A percentile compares a stretch with the other conserved stretches of the same genome.
Evolutionary conservation across 768 basidiomycete species (phyloP).

Genomic region (Leccinum longicurvipes): DNA sequence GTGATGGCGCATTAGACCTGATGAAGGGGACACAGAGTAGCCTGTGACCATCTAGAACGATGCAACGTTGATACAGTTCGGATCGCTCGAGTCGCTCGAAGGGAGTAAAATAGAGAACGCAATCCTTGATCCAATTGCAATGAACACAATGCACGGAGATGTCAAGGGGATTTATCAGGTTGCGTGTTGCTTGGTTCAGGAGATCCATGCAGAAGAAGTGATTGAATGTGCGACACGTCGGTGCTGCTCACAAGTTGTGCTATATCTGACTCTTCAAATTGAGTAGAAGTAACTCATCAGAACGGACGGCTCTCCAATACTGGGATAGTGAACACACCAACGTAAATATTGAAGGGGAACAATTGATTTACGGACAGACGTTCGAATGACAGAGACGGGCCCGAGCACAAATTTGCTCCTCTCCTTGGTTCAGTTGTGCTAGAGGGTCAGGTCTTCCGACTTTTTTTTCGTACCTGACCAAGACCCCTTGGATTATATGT

Average conservation of each 20-base stretch:
- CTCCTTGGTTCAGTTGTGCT: neutral
- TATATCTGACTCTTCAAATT: neutral
- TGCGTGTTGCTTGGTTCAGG: neutral
- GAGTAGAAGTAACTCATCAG: neutral
- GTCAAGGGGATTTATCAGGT: neutral
- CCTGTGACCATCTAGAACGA: neutral
- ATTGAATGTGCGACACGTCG: neutral
- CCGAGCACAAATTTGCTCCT: neutral
- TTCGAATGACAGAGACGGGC: neutral
- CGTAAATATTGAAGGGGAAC: neutral
- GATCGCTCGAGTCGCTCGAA: neutral
- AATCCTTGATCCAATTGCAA: neutral
- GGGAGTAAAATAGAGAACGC: neutral
- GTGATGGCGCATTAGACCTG: neutral
- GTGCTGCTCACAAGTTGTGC: neutral
- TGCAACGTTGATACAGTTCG: neutral
- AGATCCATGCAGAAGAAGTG: neutral
- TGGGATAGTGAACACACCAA: conserved; percentile 9
- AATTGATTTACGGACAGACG: neutral
- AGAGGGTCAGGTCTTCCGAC: neutral
- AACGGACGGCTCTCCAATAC: neutral
- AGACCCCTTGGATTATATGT: neutral
- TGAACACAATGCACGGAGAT: neutral
- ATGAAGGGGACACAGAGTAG: neutral
- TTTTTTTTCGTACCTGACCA: neutral